A percentile compares a stretch with the other conserved stretches of the same genome.
Evolutionary conservation across 495 filamentous ascomycete species (phyloP).

Genomic region (Aspergillus kassunensis): DNA sequence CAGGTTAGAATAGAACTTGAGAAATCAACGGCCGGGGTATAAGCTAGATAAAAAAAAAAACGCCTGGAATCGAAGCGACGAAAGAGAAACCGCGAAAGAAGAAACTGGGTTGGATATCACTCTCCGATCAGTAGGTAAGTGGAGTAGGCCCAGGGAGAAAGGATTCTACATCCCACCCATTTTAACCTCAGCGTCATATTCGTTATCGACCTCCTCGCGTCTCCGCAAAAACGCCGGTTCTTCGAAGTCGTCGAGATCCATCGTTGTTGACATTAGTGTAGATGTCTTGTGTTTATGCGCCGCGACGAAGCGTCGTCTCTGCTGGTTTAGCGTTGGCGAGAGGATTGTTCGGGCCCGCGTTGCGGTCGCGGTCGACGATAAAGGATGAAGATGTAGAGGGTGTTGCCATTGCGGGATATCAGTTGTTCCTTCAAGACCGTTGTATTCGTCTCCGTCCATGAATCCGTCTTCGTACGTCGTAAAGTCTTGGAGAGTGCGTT

Average conservation of each 20-base stretch:
- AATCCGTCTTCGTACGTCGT: conserved; percentile 57
- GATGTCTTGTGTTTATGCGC: conserved; percentile 10
- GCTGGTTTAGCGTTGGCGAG: conserved; percentile 29
- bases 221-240: conserved; percentile 40
- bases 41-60: not conserved
- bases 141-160: no score
- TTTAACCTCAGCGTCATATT: conserved; percentile 14
- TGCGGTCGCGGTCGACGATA: not conserved
- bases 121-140: no score
- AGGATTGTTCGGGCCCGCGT: conserved; percentile 29
- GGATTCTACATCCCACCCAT: conserved; percentile 14
- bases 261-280: not conserved
- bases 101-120: no score
- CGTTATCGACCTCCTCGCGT: conserved; percentile 40
- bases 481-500: conserved; percentile 20
- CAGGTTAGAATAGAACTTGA: no score
- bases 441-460: conserved; percentile 37
- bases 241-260: conserved; percentile 44
- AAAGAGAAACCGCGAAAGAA: no score
- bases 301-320: conserved; percentile 27
- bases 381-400: not conserved
- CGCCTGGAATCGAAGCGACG: not conserved
- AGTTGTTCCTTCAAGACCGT: not conserved
- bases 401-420: conserved; percentile 1
- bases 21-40: no score